Percentiles rank a stretch among this genome's conserved stretches.
These are phyloP conservation scores for Saccharomyces hybrid DNA, from an alignment of 1,139 yeast species.

Conservation along the genomic window DNA sequence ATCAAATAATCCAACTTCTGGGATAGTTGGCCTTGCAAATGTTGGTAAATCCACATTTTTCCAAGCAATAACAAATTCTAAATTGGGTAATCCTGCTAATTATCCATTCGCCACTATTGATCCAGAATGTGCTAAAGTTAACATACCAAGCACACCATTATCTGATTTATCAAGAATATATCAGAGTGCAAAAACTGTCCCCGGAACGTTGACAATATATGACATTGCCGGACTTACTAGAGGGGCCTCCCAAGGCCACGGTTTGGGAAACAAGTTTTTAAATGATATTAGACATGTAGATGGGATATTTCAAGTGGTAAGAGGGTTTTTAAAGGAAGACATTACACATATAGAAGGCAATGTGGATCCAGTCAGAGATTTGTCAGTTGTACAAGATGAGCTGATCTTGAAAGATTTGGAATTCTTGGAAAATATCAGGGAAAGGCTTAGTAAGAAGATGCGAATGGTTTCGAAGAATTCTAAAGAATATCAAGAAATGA, in stretches of 20 bases:
- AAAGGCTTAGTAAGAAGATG: slow-evolving; percentile 38
- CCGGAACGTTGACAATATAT: slow-evolving; percentile 51
- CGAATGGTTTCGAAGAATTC: slow-evolving; percentile 36
- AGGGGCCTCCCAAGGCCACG: slow-evolving; percentile 71
- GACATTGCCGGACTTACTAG: slow-evolving; percentile 73
- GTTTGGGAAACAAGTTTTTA: slow-evolving; percentile 66
- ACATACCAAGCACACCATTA: slow-evolving; percentile 47
- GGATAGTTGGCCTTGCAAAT: slow-evolving; percentile 39
- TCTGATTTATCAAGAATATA: slow-evolving; percentile 41
- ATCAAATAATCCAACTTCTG: slow-evolving; percentile 31
- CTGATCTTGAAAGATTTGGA: slow-evolving; percentile 66
- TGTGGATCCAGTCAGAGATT: slow-evolving; percentile 60
- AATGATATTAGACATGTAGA: slow-evolving; percentile 68
- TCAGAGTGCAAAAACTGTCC: slow-evolving; percentile 44
- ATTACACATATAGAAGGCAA: slow-evolving; percentile 62
- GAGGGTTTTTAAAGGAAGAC: slow-evolving; percentile 63
- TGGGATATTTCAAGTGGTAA: slow-evolving; percentile 63
- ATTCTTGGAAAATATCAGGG: slow-evolving; percentile 50
- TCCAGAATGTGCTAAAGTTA: slow-evolving; percentile 58
- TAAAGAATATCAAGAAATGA: slow-evolving; percentile 33
- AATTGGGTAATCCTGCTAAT: slow-evolving; percentile 68
- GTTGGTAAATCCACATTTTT: slow-evolving; percentile 59
- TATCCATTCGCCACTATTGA: slow-evolving; percentile 77
- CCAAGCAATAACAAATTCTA: slow-evolving; percentile 65
- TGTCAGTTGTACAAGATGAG: slow-evolving; percentile 64